phyloP scores from a whole-genome alignment of 1,284 basidiomycete genomes.

The Cystobasidium pallidum region DNA sequence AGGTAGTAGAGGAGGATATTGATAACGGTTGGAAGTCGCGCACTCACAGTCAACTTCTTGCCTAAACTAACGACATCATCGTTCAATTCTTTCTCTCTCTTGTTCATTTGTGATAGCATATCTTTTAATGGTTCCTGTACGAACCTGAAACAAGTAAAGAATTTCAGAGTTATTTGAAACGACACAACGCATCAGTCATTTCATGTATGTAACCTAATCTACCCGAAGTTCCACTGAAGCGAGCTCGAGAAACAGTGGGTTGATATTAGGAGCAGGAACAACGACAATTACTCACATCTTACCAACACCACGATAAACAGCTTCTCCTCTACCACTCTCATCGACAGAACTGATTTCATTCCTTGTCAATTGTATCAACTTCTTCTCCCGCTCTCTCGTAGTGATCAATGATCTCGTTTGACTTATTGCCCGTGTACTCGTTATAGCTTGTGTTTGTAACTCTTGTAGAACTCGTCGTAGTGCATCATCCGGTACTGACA shows the following conservation, averaged over 20 bases:
- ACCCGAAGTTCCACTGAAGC: no score
- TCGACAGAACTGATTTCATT: conserved; percentile 35
- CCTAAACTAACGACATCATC: conserved; percentile 38
- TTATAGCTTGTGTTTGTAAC: conserved; percentile 34
- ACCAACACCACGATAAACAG: conserved; percentile 35
- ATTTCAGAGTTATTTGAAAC: neutral
- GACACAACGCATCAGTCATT: neutral
- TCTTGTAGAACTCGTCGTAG: conserved; percentile 39
- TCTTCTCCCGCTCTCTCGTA: conserved; percentile 33
- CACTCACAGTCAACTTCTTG: conserved; percentile 42
- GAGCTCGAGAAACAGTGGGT: no score
- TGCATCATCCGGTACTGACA: conserved; percentile 38
- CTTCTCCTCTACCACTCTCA: conserved; percentile 27
- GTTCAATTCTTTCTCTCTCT: conserved; percentile 30
- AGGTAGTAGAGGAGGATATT: no score
- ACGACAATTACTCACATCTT: conserved; percentile 45
- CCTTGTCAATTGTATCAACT: conserved; percentile 27
- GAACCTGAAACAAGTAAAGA: conserved; percentile 8
- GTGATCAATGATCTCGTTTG: conserved; percentile 20
- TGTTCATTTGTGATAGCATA: conserved; percentile 22
- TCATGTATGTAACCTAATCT: no score
- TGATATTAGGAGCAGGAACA: no score
- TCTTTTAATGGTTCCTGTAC: conserved; percentile 35
- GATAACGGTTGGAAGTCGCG: no score
- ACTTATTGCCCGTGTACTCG: conserved; percentile 22